Evolutionary conservation across 1,139 yeast species (phyloP).

Genomic region (Blastobotrys persicus): DNA sequence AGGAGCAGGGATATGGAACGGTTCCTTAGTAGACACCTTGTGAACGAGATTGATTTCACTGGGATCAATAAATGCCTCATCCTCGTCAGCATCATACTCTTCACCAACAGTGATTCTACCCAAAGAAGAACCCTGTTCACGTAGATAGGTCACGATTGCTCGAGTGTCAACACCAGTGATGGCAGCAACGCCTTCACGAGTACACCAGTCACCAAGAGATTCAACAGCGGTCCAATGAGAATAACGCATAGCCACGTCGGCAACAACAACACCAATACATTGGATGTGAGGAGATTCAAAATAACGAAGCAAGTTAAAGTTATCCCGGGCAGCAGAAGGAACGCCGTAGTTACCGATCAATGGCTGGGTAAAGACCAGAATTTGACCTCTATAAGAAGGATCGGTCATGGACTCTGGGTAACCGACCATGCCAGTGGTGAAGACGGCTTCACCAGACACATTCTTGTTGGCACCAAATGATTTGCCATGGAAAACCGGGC

Average conservation of each 20-base stretch:
- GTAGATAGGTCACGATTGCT: conserved; percentile 82
- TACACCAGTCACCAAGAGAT: conserved; percentile 92
- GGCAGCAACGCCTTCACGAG: conserved; percentile 94
- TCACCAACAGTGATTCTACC: conserved; percentile 89
- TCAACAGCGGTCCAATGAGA: conserved; percentile 99
- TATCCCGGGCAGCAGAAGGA: conserved; percentile 82
- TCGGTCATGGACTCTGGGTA: conserved; percentile 98
- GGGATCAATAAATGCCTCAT: conserved; percentile 92
- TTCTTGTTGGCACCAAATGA: conserved; percentile 94
- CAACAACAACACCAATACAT: conserved; percentile 93
- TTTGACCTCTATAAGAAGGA: conserved; percentile 98
- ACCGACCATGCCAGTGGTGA: conserved; percentile 99
- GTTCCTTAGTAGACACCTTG: conserved; percentile 92
- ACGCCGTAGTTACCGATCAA: conserved; percentile 97
- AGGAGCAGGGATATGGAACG: conserved; percentile 79
- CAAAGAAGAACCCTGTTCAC: conserved; percentile 93
- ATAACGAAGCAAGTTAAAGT: conserved; percentile 78
- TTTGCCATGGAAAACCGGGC: conserved; percentile 88
- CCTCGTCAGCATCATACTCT: conserved; percentile 86
- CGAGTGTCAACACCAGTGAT: conserved; percentile 97
- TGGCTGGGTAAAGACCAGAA: conserved; percentile 94
- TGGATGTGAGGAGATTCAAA: conserved; percentile 90
- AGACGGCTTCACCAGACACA: conserved; percentile 94
- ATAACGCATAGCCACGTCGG: conserved; percentile 91
- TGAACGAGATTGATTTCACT: conserved; percentile 86